phyloP scores from a whole-genome alignment of 495 filamentous ascomycete genomes.

The Neurospora sp. region DNA sequence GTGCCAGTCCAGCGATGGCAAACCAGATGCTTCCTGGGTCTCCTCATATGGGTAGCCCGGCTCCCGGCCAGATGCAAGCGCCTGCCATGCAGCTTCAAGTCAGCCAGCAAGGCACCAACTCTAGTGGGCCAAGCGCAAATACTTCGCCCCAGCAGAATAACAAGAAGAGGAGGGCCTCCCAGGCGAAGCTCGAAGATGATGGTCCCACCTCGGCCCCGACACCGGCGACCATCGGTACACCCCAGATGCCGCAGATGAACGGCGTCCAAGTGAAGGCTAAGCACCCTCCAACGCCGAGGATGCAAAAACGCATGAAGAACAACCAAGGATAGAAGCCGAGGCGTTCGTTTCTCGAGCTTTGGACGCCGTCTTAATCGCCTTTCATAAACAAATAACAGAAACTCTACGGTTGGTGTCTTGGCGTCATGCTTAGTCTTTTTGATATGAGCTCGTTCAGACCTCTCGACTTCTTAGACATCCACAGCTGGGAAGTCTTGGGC shows the following conservation, averaged over 20 bases:
- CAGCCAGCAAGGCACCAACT: slow-evolving; percentile 60
- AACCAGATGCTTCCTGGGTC: slow-evolving; percentile 51
- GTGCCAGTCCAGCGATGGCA: slow-evolving; percentile 43
- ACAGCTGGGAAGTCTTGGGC: neutral
- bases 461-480: neutral
- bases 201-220: slow-evolving; percentile 36
- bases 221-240: slow-evolving; percentile 26
- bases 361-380: neutral
- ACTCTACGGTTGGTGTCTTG: neutral
- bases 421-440: slow-evolving; percentile 3
- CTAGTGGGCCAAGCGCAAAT: slow-evolving; percentile 67
- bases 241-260: slow-evolving; percentile 40
- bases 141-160: slow-evolving; percentile 73
- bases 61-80: slow-evolving; percentile 48
- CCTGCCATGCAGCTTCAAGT: slow-evolving; percentile 63
- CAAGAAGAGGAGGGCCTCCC: slow-evolving; percentile 67
- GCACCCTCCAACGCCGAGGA: slow-evolving; percentile 35
- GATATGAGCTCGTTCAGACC: neutral
- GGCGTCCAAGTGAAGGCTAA: slow-evolving; percentile 31
- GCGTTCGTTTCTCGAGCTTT: neutral
- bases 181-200: slow-evolving; percentile 68
- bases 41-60: slow-evolving; percentile 48
- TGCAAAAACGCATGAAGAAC: slow-evolving; percentile 35
- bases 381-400: neutral
- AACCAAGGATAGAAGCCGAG: slow-evolving; percentile 18